Evolutionary conservation across 345 rosid genomes (phyloP), one percentile per base, ranked within the genome.

Genomic region (Lagerstroemia speciosa): DNA sequence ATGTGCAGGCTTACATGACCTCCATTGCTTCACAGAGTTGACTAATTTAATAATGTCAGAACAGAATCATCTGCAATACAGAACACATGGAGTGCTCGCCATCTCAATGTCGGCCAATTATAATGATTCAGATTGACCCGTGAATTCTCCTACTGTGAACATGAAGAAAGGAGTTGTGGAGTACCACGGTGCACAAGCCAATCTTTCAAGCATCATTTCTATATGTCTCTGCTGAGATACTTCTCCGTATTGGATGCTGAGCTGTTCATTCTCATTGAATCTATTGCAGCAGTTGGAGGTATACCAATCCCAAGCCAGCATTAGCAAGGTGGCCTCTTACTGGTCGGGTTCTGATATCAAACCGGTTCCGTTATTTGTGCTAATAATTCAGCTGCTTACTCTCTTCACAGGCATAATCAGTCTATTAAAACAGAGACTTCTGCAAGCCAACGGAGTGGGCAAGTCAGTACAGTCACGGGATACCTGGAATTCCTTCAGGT

Each of bases 1-100:
- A 29, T 3, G 6, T 26, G 62, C 33, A 57, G 32, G 63, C 63
- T 30, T 58, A 58, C 33, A 24, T 53, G 60, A 12, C 34, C 15
- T 15, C 34, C 63, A 58, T 58, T 58, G 20, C 63, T 58, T 27
- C 63, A 15, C 15, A 24, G 62, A 58, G 63, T 58, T 58, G 63
- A 58, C 63, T 58, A 29, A n/a, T 58, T 27, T 27, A 26, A 19
- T 17, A 58, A 58, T 58, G 63, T 58, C 63, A 58, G 14, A 58
- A 30, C 9, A 15, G 8, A 16, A 30, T 58, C 29, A 12, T 14
- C 63, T 58, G 63, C 33, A 58, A 27, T 3, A 53, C 30, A 53
- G 24, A 24, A n/a, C 29, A n/a, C 24, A 20, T 17, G 30, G 12
- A 53, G 30, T n/a, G 29, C 29, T 53, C 30, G 15, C 20, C 62